Base-by-base conservation (phyloP, 495 filamentous ascomycete genomes). In the Aspergillus bridgeri region DNA sequence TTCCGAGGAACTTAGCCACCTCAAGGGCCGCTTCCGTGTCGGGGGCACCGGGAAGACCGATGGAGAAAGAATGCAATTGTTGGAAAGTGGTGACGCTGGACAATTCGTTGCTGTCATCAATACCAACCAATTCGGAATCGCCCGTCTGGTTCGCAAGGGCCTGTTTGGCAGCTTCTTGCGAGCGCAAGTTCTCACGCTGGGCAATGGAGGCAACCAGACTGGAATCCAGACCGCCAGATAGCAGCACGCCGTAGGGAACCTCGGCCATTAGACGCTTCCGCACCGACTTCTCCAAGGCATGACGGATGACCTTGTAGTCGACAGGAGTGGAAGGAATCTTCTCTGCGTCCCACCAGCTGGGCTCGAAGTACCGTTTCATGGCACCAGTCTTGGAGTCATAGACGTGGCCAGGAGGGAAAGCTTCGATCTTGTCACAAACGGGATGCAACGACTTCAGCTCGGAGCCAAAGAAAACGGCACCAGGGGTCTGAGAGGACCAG, bases 251-350 rank as follows among this genome's bases (percentile, higher is more conserved):
- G 70, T 96, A 98, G 18, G 94, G 94, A 48, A 98, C 94, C 75
- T 98, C 94, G 19, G 94, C 94, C 94, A 98, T 98, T 66, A 98
- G 79, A 57, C 94, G 85, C 78, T 98, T 98, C 65, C 94, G 85
- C 47, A 98, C 95, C 24, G 94, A 88, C 72, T 84, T 86, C 81
- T 97, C 94, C 43, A 98, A 79, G 0, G 88, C 87, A 61, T 85
- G 82, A 50, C 94, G 85, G 57, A 98, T 78, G 15, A 80, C 55
- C 76, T 87, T 92, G 69, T 91, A 86, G 75, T 98, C 89, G 52
- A 95, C 75, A 0, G 92, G 89, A 9, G 80, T 87, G 11, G 87
- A 78, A 2, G 94, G 93, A 21, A 96, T 81, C 60, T 83, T 86
- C 50, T 75, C 75, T 11, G 87, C 87, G 60, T 98, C 90, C 86